Conservation (phyloP, 2,329 filamentous ascomycete genomes). For the Aulographum hederae region DNA sequence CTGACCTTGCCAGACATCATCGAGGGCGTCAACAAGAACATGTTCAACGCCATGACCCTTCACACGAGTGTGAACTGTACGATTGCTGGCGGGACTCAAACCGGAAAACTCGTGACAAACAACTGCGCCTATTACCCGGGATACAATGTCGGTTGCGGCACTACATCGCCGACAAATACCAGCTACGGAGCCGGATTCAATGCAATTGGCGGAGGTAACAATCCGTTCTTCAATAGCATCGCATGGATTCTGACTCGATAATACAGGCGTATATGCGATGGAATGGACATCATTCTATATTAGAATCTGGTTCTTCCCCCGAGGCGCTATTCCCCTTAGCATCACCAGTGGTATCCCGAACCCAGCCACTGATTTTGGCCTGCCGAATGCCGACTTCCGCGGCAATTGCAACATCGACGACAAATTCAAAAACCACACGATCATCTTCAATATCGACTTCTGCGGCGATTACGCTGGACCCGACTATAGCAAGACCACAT, state of each 20-base stretch:
- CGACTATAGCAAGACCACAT: slow-evolving; percentile 16
- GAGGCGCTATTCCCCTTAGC: slow-evolving; percentile 20
- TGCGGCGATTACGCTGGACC: slow-evolving; percentile 37
- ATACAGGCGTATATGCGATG: slow-evolving; percentile 19
- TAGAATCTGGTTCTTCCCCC: slow-evolving; percentile 28
- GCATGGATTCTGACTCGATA: slow-evolving; percentile 12
- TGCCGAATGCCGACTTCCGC: slow-evolving; percentile 21
- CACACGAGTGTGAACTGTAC: slow-evolving; percentile 18
- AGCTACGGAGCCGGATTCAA: slow-evolving; percentile 19
- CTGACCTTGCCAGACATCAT: slow-evolving; percentile 10
- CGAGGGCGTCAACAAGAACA: slow-evolving; percentile 18
- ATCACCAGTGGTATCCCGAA: slow-evolving; percentile 21
- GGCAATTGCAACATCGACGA: slow-evolving; percentile 17
- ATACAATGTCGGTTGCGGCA: neutral
- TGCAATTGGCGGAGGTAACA: slow-evolving; percentile 18
- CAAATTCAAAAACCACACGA: slow-evolving; percentile 10
- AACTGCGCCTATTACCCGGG: slow-evolving; percentile 14
- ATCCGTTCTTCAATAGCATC: slow-evolving; percentile 10
- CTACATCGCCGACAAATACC: too few relatives aligned
- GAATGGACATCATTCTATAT: slow-evolving; percentile 23
- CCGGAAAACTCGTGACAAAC: slow-evolving; percentile 12
- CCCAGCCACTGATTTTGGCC: slow-evolving; percentile 21
- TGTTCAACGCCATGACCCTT: slow-evolving; percentile 18
- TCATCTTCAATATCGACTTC: slow-evolving; percentile 32
- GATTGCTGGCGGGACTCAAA: slow-evolving; percentile 15